Evolutionary conservation across 306 rosid species (phyloP), one percentile per base, ranked within the genome.

Genomic region (Senna tora): DNA sequence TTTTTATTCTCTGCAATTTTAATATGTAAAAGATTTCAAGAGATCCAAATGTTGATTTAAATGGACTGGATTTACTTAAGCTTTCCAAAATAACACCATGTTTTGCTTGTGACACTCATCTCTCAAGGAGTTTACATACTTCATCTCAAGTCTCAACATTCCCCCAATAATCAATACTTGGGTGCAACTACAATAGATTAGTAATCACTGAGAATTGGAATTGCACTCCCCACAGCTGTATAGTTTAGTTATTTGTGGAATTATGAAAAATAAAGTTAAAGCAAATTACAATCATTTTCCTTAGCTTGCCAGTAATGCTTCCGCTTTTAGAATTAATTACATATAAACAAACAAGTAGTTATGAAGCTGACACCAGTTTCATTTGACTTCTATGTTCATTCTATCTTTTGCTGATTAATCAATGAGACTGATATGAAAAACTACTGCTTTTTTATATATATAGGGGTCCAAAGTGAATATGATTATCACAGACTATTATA

Each of bases 401-500:
- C n/a, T n/a, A n/a, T 43, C 25, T 61, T 58, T 64, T 47, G 6
- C 30, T 69, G 39, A n/a, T 30, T 78, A 65, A 82, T 69, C 14
- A 10, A 62, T 2, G 22, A 4, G 14, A 69, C 15, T 75, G 22
- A n/a, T n/a, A n/a, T n/a, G n/a, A n/a, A n/a, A n/a, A 28, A 47
- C 59, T 66, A 5, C 16, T 49, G 9, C 20, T 67, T 77, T 81
- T n/a, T n/a, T n/a, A n/a, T n/a, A n/a, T n/a, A n/a, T n/a, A 76
- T 72, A 90, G 98, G 77, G 77, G 22, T 84, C 96, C 57, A 89
- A 87, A 83, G 96, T 93, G 22, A 90, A 90, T 69, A 68, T 93
- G 87, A 68, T 93, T 9, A 88, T 93, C 75, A 93, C 97, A 67
- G 98, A 93, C 80, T 93, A 93, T 30, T 88, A 96, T 68, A 93